Evolutionary conservation across 805 yeast genomes (phyloP), one percentile per base, ranked within the genome.

Genomic region (Komagataella pastoris): DNA sequence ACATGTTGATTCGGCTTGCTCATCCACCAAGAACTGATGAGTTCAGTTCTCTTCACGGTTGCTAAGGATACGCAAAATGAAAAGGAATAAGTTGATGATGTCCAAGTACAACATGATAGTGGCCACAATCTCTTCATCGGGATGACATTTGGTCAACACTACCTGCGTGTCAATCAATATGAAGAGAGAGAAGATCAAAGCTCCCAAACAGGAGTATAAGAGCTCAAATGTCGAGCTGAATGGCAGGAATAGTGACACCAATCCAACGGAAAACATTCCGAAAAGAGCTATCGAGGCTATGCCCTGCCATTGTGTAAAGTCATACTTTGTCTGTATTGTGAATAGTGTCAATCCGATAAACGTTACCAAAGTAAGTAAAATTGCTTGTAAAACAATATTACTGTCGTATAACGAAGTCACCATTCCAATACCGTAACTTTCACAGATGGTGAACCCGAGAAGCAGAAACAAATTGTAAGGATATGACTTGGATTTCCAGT

Each of bases 61-160:
- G 40, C 23, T 46, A 17, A 87, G 67, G 46, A 88, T 75, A 55
- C 95, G 73, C 62, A 88, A 74, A 54, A 89, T 81, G 66, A 79
- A 80, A 56, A 88, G 64, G 70, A 88, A 89, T 67, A 88, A 73
- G 67, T 88, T 88, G 66, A 89, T 72, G 48, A 88, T 77, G 63
- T 88, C 97, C 71, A 88, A 74, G 64, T 89, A 88, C 55, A 89
- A 73, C 57, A 79, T 69, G 61, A 89, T 80, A 14, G 91, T 80
- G 50, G 95, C 91, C 45, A 80, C 75, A n/a, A 88, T 76, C 60
- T 87, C 96, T 58, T 89, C 96, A 58, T 88, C 96, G 47, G 88
- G 81, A 59, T 82, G 83, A 58, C 73, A 80, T 52, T 79, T 80
- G 61, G 83, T 80, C 80, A 88, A 75, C 52, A 88, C 78, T 58